phyloP scores from a whole-genome alignment of 2,329 filamentous ascomycete genomes.

The Nemania sp. region DNA sequence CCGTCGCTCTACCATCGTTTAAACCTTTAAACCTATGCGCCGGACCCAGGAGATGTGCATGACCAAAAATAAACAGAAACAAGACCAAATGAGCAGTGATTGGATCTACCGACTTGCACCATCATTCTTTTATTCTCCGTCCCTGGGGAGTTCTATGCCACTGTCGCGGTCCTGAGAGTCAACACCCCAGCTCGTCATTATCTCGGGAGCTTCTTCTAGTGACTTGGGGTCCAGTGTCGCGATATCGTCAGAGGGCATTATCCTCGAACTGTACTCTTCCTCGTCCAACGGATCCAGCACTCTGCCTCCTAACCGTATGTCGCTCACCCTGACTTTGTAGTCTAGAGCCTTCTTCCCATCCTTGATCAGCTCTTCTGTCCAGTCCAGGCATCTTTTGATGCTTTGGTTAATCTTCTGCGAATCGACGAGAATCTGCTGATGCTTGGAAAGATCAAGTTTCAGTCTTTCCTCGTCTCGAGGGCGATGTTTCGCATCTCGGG shows the following conservation, averaged over 20 bases:
- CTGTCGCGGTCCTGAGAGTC: constrained; percentile 55
- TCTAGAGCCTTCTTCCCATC: constrained; percentile 86
- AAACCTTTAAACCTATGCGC: constrained; percentile 24
- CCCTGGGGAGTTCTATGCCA: constrained; percentile 52
- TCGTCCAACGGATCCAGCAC: constrained; percentile 70
- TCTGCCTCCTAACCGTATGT: constrained; percentile 79
- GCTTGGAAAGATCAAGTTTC: constrained; percentile 82
- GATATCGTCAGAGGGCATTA: constrained; percentile 30
- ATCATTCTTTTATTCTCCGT: constrained; percentile 39
- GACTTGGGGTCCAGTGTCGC: constrained; percentile 26
- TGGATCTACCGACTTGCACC: constrained; percentile 3
- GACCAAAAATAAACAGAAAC: constrained; percentile 12
- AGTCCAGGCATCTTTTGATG: constrained; percentile 83
- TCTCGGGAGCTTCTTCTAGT: constrained; percentile 20
- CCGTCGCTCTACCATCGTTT: constrained; percentile 23
- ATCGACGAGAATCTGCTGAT: constrained; percentile 84
- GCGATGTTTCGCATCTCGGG: constrained; percentile 57
- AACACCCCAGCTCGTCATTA: constrained; percentile 32
- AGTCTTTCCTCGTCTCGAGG: constrained; percentile 79
- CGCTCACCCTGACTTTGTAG: constrained; percentile 76
- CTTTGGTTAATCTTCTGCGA: constrained; percentile 96
- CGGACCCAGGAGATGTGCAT: constrained; percentile 14
- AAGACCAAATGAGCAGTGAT: constrained; percentile 19
- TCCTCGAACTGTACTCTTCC: constrained; percentile 40
- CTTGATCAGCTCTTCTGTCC: constrained; percentile 87